Evolutionary conservation across 2,329 filamentous ascomycete genomes (phyloP).

Genomic region (Trichoderma hamatum): DNA sequence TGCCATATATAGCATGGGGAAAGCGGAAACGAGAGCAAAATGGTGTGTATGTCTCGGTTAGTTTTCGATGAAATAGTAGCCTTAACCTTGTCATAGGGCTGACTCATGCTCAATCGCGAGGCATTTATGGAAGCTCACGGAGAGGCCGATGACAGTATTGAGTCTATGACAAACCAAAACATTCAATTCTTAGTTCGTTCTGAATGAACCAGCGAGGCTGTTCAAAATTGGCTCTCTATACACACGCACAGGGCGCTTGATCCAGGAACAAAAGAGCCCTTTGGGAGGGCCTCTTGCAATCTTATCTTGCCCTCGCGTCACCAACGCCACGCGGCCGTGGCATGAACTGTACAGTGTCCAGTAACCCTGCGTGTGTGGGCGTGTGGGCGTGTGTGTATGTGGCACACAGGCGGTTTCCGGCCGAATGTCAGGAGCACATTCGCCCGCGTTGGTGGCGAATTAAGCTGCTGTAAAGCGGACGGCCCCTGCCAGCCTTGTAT

Average conservation of each 20-base stretch:
- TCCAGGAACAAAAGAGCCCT: not conserved
- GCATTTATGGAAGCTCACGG: constrained; percentile 20
- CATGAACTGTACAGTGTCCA: not conserved
- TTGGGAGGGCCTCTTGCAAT: not conserved
- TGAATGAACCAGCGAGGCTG: not conserved
- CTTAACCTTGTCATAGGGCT: not conserved
- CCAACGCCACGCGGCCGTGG: not conserved
- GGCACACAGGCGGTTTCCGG: not conserved
- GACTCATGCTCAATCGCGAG: constrained; percentile 16
- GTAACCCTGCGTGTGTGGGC: not conserved
- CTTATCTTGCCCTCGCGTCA: not conserved
- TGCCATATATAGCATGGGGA: not conserved
- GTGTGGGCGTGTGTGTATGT: not conserved
- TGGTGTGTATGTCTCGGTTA: not conserved
- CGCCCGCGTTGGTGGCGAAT: constrained; percentile 6
- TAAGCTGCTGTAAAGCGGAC: not conserved
- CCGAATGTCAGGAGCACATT: not conserved
- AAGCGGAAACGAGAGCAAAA: not conserved
- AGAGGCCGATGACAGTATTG: constrained; percentile 10
- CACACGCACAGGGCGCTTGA: not conserved
- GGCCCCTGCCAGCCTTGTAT: not conserved
- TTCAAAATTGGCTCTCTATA: not conserved
- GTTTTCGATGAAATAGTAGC: not conserved
- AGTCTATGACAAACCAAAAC: not conserved
- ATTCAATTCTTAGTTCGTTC: not conserved